Evolutionary conservation across 78 protist genomes (phyloP).

Genomic region (Parvularia atlantis): DNA sequence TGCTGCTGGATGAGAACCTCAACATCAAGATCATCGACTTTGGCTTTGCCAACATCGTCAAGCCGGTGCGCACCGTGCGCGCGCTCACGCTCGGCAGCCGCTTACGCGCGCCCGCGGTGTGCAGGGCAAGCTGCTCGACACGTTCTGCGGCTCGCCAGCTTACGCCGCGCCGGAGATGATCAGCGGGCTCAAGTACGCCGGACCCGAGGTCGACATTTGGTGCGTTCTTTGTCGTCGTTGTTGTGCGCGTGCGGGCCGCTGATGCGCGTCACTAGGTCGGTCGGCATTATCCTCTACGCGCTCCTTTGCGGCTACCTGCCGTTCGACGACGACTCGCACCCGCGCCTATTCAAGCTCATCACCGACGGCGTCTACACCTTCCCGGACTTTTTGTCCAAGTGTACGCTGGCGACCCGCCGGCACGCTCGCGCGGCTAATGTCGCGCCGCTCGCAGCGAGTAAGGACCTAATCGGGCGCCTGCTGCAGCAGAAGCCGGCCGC

Average conservation of each 20-base stretch:
- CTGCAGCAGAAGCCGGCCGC: background rate
- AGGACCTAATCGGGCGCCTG: conserved; percentile 5
- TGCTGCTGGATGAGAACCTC: conserved; percentile 58
- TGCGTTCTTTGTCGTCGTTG: too few relatives aligned
- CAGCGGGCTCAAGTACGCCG: background rate
- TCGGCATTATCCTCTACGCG: conserved; percentile 1
- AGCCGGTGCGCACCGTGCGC: too few relatives aligned
- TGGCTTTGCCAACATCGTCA: conserved; percentile 47
- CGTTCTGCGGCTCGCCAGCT: conserved; percentile 78
- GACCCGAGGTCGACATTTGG: conserved; percentile 58
- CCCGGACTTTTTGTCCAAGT: too few relatives aligned
- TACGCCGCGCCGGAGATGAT: conserved; percentile 78
- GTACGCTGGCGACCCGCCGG: too few relatives aligned
- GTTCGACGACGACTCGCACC: background rate
- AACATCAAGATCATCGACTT: conserved; percentile 71
- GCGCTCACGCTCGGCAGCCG: too few relatives aligned
- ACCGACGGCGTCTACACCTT: background rate
- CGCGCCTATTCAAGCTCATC: background rate
- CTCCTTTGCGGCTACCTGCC: conserved; percentile 9
- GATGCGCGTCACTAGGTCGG: too few relatives aligned
- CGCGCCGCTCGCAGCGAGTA: too few relatives aligned
- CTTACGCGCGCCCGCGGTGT: too few relatives aligned
- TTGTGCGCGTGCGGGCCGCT: too few relatives aligned
- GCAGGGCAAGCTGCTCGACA: conserved; percentile 36
- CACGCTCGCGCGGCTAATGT: too few relatives aligned